Evolutionary conservation across 345 rosid genomes (phyloP).

Genomic region (Pelargonium nanum): DNA sequence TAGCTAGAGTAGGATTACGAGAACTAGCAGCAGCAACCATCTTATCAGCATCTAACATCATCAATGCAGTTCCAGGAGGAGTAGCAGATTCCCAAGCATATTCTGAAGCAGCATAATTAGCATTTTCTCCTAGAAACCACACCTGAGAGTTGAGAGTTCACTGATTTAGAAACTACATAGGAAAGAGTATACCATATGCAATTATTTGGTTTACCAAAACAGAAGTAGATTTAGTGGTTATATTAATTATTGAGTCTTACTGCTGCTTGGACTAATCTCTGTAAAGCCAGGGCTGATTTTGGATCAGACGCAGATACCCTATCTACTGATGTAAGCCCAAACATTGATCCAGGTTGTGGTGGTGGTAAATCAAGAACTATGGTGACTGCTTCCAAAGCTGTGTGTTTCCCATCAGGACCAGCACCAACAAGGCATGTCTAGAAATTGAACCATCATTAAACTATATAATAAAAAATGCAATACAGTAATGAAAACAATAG

Average conservation of each 20-base stretch:
- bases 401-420: constrained; percentile 97
- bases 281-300: constrained; percentile 91
- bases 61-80: constrained; percentile 99
- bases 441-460: constrained; percentile 2
- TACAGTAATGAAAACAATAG: background rate
- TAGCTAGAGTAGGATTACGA: constrained; percentile 95
- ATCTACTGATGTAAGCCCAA: constrained; percentile 76
- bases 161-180: constrained; percentile 1
- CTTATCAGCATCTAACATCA: constrained; percentile 99
- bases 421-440: constrained; percentile 99
- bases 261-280: constrained; percentile 96
- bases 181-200: background rate
- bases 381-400: constrained; percentile 97
- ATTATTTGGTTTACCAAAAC: background rate
- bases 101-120: constrained; percentile 99
- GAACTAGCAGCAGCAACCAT: constrained; percentile 99
- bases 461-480: constrained; percentile 3
- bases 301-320: constrained; percentile 96
- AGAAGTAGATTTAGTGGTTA: background rate
- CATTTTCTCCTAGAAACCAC: constrained; percentile 99
- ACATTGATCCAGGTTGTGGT: constrained; percentile 96
- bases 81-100: constrained; percentile 99
- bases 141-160: constrained; percentile 54
- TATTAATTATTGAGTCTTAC: constrained; percentile 37
- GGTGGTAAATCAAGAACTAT: constrained; percentile 97